A percentile compares a stretch with the other conserved stretches of the same genome.
Evolutionary conservation across 1,139 yeast species (phyloP).

Genomic region (Insectozyma bohioensis): DNA sequence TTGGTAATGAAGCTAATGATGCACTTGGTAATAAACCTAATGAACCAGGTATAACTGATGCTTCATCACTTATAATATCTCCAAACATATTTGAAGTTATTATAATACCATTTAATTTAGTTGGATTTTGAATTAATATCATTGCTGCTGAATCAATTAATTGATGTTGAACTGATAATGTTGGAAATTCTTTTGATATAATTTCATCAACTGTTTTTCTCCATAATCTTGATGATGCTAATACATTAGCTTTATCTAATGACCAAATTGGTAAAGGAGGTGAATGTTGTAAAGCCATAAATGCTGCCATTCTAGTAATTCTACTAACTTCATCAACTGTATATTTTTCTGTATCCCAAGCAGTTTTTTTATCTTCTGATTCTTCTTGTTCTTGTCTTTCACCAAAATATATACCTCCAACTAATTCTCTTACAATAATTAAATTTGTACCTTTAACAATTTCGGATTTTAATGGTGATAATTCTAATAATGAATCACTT

Average conservation of each 20-base stretch:
- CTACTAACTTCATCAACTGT: constrained; percentile 88
- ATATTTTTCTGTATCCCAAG: constrained; percentile 93
- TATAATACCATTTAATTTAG: constrained; percentile 84
- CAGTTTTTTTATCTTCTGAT: constrained; percentile 58
- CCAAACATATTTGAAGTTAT: constrained; percentile 97
- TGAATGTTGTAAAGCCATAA: constrained; percentile 85
- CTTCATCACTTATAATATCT: constrained; percentile 96
- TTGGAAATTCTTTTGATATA: constrained; percentile 85
- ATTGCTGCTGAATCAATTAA: constrained; percentile 97
- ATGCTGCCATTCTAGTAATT: constrained; percentile 97
- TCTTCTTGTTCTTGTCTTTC: constrained; percentile 92
- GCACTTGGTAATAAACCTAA: constrained; percentile 95
- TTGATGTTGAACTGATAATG: constrained; percentile 82
- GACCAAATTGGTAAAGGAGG: constrained; percentile 97
- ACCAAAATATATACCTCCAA: constrained; percentile 97
- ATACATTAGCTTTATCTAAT: constrained; percentile 93
- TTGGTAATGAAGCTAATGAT: constrained; percentile 92
- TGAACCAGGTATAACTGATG: constrained; percentile 96
- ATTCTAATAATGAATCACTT: constrained; percentile 77
- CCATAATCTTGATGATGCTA: constrained; percentile 96
- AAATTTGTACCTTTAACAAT: constrained; percentile 88
- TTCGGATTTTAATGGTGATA: constrained; percentile 84
- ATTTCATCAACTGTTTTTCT: constrained; percentile 88
- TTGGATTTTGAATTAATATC: constrained; percentile 90
- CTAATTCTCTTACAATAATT: constrained; percentile 91